Evolutionary conservation across 2,329 filamentous ascomycete species (phyloP).

Genomic region (Botrytis galanthina): DNA sequence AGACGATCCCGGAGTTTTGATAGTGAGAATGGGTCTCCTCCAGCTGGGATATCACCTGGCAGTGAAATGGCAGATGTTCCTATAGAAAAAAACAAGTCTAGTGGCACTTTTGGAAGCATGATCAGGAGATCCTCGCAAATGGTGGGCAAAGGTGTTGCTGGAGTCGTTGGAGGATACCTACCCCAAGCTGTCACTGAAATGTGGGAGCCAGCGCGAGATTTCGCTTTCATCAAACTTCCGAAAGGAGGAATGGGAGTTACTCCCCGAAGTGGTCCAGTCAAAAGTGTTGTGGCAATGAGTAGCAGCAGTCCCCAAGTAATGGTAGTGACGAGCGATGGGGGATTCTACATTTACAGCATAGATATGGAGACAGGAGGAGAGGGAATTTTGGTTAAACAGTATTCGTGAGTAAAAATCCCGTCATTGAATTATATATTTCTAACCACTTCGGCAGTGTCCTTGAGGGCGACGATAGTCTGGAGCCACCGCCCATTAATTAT

Average conservation of each 20-base stretch:
- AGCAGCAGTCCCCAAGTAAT: conserved; percentile 93
- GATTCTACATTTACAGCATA: conserved; percentile 92
- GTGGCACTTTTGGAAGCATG: conserved; percentile 85
- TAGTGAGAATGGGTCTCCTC: conserved; percentile 53
- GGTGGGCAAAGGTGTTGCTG: conserved; percentile 83
- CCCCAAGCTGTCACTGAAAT: conserved; percentile 94
- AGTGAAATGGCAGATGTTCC: conserved; percentile 34
- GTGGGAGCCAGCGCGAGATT: conserved; percentile 93
- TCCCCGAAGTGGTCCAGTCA: conserved; percentile 54
- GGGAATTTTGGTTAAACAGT: conserved; percentile 85
- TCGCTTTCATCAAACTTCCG: conserved; percentile 93
- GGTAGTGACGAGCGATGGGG: conserved; percentile 94
- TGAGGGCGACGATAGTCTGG: conserved; percentile 38
- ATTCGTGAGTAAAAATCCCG: conserved; percentile 66
- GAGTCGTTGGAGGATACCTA: conserved; percentile 86
- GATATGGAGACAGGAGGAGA: conserved; percentile 94
- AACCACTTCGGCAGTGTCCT: conserved; percentile 32
- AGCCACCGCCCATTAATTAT: conserved; percentile 36
- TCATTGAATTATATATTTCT: neutral
- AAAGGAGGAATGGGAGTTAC: conserved; percentile 47
- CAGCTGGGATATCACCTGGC: conserved; percentile 33
- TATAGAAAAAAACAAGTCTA: conserved; percentile 47
- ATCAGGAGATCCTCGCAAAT: conserved; percentile 93
- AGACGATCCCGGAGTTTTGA: conserved; percentile 50
- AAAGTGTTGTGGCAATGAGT: conserved; percentile 96